Base-by-base conservation (phyloP, 2,329 filamentous ascomycete species). In the Apiospora aurea region DNA sequence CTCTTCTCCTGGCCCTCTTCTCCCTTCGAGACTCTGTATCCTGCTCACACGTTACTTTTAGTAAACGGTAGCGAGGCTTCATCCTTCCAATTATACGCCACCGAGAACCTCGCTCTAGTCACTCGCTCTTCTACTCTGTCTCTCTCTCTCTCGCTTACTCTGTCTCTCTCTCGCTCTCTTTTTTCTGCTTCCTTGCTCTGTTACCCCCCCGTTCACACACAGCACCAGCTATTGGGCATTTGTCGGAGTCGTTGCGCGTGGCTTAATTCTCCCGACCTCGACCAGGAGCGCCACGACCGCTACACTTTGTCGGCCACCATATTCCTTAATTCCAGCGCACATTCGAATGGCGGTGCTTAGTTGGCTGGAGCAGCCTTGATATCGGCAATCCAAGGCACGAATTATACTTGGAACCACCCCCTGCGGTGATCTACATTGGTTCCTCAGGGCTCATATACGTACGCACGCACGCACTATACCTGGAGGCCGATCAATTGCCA, bases 281-380 rank as follows among this genome's bases (percentile, higher is more conserved):
- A 64, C 38, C 34, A 64, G 57, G 29, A 38, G 34, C 57, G 57
- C 34, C 34, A 64, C 57, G 57, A 41, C 57, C 57, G 34, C 57
- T 64, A 29, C 57, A n/a, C 57, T 64, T 64, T 38, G 18, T 64
- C 29, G 34, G 8, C 57, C 8, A 41, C 57, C 29, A 64, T 41
- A 41, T 41, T 64, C 34, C 34, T 64, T 64, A 64, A 64, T 64
- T n/a, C 57, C 18, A 41, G 57, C 18, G 57, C 57, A 41, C 21
- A 64, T 64, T 64, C 57, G 57, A 64, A 64, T 64, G 57, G 57
- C 57, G 57, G 57, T 64, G 57, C 29, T 64, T 41, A 64, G 57
- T n/a, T 64, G 57, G 57, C 57, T 64, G 29, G 57, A 64, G 21
- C 21, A n/a, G 57, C 57, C 57, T 41, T 64, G 57, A 64, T 41